These are phyloP conservation scores for Lasiodiplodia sp. DNA, from an alignment of 2,329 filamentous ascomycete genomes.

Conservation along the genomic window DNA sequence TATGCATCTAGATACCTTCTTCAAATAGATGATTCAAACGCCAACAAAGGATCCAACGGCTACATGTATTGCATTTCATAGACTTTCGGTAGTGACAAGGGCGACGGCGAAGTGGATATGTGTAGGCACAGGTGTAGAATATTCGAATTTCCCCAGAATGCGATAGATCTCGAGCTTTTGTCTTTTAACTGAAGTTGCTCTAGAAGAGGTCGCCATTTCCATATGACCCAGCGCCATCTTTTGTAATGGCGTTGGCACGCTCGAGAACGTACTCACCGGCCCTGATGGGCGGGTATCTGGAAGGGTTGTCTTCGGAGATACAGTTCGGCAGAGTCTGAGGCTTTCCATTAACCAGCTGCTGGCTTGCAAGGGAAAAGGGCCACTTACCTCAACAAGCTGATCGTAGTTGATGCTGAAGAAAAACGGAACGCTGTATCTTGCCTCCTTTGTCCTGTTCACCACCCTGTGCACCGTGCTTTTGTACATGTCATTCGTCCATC, in stretches of 20 bases:
- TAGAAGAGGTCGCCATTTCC: constrained; percentile 30
- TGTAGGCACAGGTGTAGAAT: not conserved
- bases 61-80: not conserved
- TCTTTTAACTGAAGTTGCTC: not conserved
- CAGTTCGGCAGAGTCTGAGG: constrained; percentile 47
- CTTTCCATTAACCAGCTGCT: not conserved
- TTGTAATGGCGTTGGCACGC: constrained; percentile 42
- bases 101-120: not conserved
- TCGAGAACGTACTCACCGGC: constrained; percentile 52
- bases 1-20: not conserved
- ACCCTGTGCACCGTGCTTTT: constrained; percentile 60
- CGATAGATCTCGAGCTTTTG: not conserved
- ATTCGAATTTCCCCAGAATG: not conserved
- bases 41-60: not conserved
- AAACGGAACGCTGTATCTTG: constrained; percentile 56
- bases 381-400: constrained; percentile 43
- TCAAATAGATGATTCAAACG: not conserved
- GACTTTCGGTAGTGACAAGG: not conserved
- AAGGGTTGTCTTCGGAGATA: constrained; percentile 41
- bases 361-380: not conserved
- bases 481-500: constrained; percentile 60
- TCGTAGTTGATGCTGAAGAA: constrained; percentile 57
- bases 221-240: constrained; percentile 41
- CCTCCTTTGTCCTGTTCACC: constrained; percentile 49
- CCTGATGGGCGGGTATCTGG: constrained; percentile 45